phyloP scores from a whole-genome alignment of 1,284 basidiomycete species.

The Mycosarcoma maydis region DNA sequence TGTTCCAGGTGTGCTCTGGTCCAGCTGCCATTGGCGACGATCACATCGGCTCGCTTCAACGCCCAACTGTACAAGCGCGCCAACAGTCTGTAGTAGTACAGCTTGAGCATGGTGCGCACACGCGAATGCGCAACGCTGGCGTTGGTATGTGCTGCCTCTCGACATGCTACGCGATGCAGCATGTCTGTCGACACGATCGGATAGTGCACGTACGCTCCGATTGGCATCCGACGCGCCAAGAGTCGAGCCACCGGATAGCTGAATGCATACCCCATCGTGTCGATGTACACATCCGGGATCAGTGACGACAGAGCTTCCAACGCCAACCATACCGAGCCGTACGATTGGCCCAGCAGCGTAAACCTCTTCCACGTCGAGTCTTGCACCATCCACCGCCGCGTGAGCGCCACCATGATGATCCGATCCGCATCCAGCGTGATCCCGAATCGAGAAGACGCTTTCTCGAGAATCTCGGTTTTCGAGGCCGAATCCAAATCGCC shows the following conservation, averaged over 20 bases:
- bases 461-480: conserved; percentile 80
- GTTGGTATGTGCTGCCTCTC: conserved; percentile 76
- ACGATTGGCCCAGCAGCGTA: conserved; percentile 88
- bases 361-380: conserved; percentile 85
- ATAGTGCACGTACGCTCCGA: conserved; percentile 94
- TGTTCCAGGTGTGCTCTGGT: conserved; percentile 84
- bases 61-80: conserved; percentile 83
- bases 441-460: conserved; percentile 75
- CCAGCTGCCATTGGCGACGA: conserved; percentile 97
- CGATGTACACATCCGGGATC: conserved; percentile 89
- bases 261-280: conserved; percentile 98
- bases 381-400: conserved; percentile 78
- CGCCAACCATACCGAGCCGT: conserved; percentile 84
- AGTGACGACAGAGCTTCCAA: conserved; percentile 79
- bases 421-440: conserved; percentile 76
- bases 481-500: conserved; percentile 71
- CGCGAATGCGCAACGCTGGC: conserved; percentile 71
- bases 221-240: conserved; percentile 73
- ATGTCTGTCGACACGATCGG: conserved; percentile 93
- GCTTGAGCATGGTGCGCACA: conserved; percentile 70
- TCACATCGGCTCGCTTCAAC: conserved; percentile 75
- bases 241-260: conserved; percentile 81
- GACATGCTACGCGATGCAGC: conserved; percentile 80
- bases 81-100: conserved; percentile 89
- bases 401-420: conserved; percentile 82